Percentiles rank a stretch among this genome's conserved stretches.
phyloP scores from a whole-genome alignment of 805 yeast genomes.

The Candida nanaspora region DNA sequence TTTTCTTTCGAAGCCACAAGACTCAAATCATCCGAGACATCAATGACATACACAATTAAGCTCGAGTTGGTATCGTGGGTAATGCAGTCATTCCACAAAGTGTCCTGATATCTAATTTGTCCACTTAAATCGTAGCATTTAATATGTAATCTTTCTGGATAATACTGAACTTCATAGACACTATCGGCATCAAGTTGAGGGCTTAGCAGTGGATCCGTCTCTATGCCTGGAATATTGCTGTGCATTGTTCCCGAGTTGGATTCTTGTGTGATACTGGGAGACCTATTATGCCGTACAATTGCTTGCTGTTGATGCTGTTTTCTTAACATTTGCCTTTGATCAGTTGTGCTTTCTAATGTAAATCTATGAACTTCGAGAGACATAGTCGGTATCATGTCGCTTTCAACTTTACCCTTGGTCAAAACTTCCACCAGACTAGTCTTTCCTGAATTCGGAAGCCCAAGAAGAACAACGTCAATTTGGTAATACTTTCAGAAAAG shows the following conservation, averaged over 20 bases:
- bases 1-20: conserved; percentile 14
- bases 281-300: no score
- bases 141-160: conserved; percentile 8
- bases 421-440: conserved; percentile 17
- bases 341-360: background rate
- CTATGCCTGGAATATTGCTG: background rate
- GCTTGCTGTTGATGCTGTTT: background rate
- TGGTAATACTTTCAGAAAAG: conserved; percentile 15
- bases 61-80: conserved; percentile 3
- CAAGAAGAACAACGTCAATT: conserved; percentile 20
- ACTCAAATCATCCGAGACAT: conserved; percentile 21
- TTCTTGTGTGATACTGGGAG: no score
- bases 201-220: background rate
- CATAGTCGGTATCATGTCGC: conserved; percentile 22
- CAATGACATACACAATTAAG: conserved; percentile 21
- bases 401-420: conserved; percentile 1
- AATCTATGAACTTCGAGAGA: conserved; percentile 4
- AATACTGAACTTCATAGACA: background rate
- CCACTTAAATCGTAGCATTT: conserved; percentile 25
- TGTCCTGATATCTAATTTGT: conserved; percentile 15
- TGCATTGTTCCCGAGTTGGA: no score
- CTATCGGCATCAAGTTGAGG: background rate
- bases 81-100: conserved; percentile 16
- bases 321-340: background rate
- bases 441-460: conserved; percentile 25